Evolutionary conservation across 495 filamentous ascomycete genomes (phyloP), one percentile per base, ranked within the genome.

Genomic region (Penicillium cosmopolitanum): DNA sequence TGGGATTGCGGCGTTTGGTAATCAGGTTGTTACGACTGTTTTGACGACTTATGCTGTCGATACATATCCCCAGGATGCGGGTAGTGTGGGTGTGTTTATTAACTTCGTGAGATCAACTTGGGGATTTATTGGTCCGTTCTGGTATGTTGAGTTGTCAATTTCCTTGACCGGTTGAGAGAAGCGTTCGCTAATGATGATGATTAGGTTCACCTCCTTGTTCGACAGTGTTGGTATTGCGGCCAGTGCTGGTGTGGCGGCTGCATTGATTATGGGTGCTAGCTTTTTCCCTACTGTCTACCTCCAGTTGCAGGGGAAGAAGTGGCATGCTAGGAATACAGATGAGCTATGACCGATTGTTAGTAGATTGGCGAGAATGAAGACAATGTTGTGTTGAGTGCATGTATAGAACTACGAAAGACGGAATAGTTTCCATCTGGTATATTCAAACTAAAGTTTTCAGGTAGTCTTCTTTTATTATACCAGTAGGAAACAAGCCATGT

Each of bases 61-160:
- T 65, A 82, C 77, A 15, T 74, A 83, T 65, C 80, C 70, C 2
- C 68, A 79, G 38, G 77, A 83, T 34, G 72, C 80, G 0, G 79
- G 73, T 5, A 78, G 77, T 51, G 75, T 85, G 4, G 83, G 83
- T 9, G 82, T 85, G 0, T 84, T 86, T 58, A 77, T 85, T 43
- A 84, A 76, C 28, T 78, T 85, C 58, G 73, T 85, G n/a, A 64
- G 83, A 5, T 77, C 77, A n/a, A 79, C 72, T 6, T 85, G 82
- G 82, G 82, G 82, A 4, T 86, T 86, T 50, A 83, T 86, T 66
- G 83, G 83, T 9, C 80, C 80, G 13, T 85, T 85, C 58, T 85
- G 81, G 80, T 82, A 69, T 47, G 70, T 66, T n/a, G 36, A 9
- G 5, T 31, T 6, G 6, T 31, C 28, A 8, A 9, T n/a, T 44